A percentile compares a stretch with the other conserved stretches of the same genome.
phyloP scores from a whole-genome alignment of 2,329 filamentous ascomycete genomes.

The Raffaelea ambrosiae region DNA sequence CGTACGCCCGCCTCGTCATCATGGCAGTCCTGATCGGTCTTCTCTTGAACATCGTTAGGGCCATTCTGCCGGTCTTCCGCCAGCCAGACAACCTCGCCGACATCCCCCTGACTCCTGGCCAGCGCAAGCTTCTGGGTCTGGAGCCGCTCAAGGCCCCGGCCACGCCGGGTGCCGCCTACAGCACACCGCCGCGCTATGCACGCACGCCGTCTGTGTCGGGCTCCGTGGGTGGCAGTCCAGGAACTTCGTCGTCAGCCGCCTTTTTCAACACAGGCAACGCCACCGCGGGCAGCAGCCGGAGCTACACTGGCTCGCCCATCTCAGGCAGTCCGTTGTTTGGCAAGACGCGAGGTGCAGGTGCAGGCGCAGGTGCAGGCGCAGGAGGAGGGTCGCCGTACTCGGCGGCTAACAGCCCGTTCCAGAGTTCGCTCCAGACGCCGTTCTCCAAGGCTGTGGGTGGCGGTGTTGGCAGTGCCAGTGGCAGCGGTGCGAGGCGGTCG shows the following conservation, averaged over 20 bases:
- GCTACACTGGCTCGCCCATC: constrained; percentile 35
- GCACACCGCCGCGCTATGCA: constrained; percentile 81
- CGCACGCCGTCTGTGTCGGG: constrained; percentile 59
- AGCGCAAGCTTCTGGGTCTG: constrained; percentile 77
- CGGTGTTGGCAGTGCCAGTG: constrained; percentile 6
- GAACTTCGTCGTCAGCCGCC: constrained; percentile 9
- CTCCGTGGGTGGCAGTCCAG: constrained; percentile 45
- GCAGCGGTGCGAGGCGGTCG: constrained; percentile 46
- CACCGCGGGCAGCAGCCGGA: constrained; percentile 4
- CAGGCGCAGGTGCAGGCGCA: not conserved
- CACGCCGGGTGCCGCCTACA: constrained; percentile 63
- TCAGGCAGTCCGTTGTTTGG: constrained; percentile 54
- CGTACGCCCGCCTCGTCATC: constrained; percentile 35
- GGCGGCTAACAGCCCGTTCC: constrained; percentile 3
- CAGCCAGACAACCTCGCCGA: constrained; percentile 72
- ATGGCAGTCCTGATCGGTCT: constrained; percentile 46
- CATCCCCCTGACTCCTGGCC: constrained; percentile 82
- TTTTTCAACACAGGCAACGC: constrained; percentile 18
- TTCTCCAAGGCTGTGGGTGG: not conserved
- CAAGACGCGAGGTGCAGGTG: constrained; percentile 48
- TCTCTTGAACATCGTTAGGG: constrained; percentile 61
- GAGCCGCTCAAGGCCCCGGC: constrained; percentile 54
- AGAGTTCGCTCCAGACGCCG: not conserved
- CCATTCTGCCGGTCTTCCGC: constrained; percentile 64
- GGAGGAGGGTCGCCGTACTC: constrained; percentile 5